Percentiles rank a stretch among this genome's conserved stretches.
phyloP scores from a whole-genome alignment of 2,329 filamentous ascomycete genomes.

The Xylariaceae sp. region DNA sequence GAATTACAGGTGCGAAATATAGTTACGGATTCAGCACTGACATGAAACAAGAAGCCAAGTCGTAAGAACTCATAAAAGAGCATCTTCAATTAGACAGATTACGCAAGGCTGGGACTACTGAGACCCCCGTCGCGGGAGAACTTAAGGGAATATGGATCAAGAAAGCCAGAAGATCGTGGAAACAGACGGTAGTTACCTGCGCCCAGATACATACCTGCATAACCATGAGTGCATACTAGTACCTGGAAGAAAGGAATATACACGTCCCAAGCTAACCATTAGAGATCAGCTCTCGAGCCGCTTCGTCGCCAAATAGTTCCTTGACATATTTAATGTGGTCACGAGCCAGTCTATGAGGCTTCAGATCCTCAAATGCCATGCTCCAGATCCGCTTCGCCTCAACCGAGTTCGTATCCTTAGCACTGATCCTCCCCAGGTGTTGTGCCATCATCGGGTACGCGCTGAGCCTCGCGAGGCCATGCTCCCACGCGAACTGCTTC shows the following conservation, averaged over 20 bases:
- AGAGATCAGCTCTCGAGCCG: conserved; percentile 5
- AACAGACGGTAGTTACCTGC: too few relatives aligned
- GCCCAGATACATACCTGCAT: too few relatives aligned
- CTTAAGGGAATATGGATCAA: too few relatives aligned
- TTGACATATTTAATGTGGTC: conserved; percentile 25
- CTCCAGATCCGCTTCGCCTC: conserved; percentile 33
- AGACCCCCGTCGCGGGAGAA: too few relatives aligned
- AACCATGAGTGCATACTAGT: too few relatives aligned
- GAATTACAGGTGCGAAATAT: too few relatives aligned
- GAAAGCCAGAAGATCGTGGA: too few relatives aligned
- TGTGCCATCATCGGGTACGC: conserved; percentile 36
- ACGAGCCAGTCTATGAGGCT: conserved; percentile 20
- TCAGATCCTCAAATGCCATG: conserved; percentile 32
- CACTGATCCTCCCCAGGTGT: conserved; percentile 31
- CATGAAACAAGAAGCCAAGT: too few relatives aligned
- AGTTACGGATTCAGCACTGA: too few relatives aligned
- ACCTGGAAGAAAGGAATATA: background rate
- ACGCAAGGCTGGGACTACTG: too few relatives aligned
- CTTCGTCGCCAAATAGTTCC: conserved; percentile 26
- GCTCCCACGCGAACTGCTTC: conserved; percentile 31
- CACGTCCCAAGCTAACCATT: background rate
- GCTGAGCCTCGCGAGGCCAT: conserved; percentile 31
- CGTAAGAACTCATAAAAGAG: too few relatives aligned
- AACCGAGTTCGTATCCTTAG: conserved; percentile 30
- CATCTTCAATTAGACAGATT: too few relatives aligned